Percentiles rank a stretch among this genome's conserved stretches.
Conservation (phyloP, 768 basidiomycete species). For the Hygrocybe punicea region DNA sequence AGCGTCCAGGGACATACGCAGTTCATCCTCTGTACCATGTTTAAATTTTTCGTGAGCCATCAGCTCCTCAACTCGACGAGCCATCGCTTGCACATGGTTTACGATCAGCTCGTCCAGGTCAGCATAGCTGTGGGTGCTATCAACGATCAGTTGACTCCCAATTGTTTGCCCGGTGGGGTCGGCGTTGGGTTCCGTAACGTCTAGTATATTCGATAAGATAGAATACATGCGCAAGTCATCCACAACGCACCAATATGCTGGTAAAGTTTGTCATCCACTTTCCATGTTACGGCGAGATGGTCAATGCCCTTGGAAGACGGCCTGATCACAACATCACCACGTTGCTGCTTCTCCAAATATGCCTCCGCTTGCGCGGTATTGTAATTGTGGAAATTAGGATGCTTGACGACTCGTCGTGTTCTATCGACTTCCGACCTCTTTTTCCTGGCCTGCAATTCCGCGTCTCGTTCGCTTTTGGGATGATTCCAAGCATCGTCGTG, state of each 20-base stretch:
- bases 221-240: slow-evolving; percentile 6
- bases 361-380: slow-evolving; percentile 86
- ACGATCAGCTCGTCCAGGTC: slow-evolving; percentile 97
- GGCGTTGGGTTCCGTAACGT: slow-evolving; percentile 77
- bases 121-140: slow-evolving; percentile 75
- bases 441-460: slow-evolving; percentile 72
- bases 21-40: slow-evolving; percentile 78
- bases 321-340: slow-evolving; percentile 93
- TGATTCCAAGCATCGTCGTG: slow-evolving; percentile 65
- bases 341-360: slow-evolving; percentile 83
- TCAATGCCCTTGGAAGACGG: slow-evolving; percentile 92
- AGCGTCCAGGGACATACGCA: slow-evolving; percentile 60
- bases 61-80: slow-evolving; percentile 88
- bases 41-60: slow-evolving; percentile 97
- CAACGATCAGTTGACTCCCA: slow-evolving; percentile 66
- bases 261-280: slow-evolving; percentile 92
- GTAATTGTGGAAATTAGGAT: slow-evolving; percentile 97
- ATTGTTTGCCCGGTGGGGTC: slow-evolving; percentile 67
- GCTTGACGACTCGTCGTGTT: slow-evolving; percentile 85
- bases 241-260: slow-evolving; percentile 83
- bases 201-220: slow-evolving; percentile 34
- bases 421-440: slow-evolving; percentile 80
- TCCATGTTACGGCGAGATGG: slow-evolving; percentile 98
- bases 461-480: slow-evolving; percentile 60
- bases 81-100: slow-evolving; percentile 93